A percentile compares a stretch with the other conserved stretches of the same genome.
These are phyloP conservation scores for Paraphaeosphaeria minitans DNA, from an alignment of 2,329 filamentous ascomycete genomes.

Conservation along the genomic window DNA sequence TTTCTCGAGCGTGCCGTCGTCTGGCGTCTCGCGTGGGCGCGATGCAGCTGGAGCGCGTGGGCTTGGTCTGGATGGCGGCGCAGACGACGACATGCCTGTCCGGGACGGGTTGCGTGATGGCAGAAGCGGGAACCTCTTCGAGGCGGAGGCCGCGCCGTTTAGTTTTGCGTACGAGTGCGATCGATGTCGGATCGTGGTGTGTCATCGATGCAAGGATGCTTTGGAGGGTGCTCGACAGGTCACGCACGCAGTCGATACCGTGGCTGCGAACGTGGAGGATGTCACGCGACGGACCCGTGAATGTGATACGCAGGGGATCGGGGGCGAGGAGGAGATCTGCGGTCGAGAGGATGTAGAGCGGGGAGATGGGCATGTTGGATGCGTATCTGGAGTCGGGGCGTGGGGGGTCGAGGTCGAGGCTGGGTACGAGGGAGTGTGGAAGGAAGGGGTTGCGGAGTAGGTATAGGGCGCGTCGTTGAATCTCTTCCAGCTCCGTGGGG, in stretches of 20 bases:
- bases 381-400: neutral
- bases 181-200: slow-evolving; percentile 30
- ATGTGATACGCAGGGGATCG: too few relatives aligned
- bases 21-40: neutral
- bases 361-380: neutral
- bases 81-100: neutral
- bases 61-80: slow-evolving; percentile 27
- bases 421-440: too few relatives aligned
- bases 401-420: too few relatives aligned
- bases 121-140: neutral
- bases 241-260: too few relatives aligned
- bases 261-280: neutral
- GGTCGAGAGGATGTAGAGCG: neutral
- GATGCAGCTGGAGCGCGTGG: slow-evolving; percentile 5
- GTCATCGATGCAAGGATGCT: slow-evolving; percentile 26
- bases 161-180: slow-evolving; percentile 35
- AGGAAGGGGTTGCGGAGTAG: too few relatives aligned
- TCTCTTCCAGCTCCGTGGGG: neutral
- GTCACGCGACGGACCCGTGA: neutral
- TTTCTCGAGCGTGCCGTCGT: neutral
- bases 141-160: slow-evolving; percentile 12
- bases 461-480: too few relatives aligned
- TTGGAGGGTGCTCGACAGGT: neutral
- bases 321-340: neutral
- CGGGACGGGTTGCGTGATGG: neutral